Evolutionary conservation across 768 basidiomycete species (phyloP), one percentile per base, ranked within the genome.

Genomic region (Rhizopogon roseolus): DNA sequence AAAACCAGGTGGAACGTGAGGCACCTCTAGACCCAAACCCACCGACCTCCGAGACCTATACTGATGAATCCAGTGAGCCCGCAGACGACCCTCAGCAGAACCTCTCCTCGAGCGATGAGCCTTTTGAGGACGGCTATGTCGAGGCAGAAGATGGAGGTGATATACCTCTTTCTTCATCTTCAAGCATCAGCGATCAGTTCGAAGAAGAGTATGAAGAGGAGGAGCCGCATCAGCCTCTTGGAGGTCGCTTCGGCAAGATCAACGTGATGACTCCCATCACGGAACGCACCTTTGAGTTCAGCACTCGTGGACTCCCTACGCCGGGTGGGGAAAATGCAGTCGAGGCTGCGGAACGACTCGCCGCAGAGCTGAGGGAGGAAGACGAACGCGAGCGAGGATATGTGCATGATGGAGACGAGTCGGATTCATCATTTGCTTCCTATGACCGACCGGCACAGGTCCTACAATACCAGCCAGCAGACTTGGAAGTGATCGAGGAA

Each of bases 231-330:
- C 67, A 67, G 16, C 86, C 88, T 28, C 74, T 86, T 49, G 87
- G 86, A 14, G 85, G 89, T 16, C 81, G 90, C 27, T 88, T 90
- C 64, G 89, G 88, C 36, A 77, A 80, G 54, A 90, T 98, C 71
- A 85, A 89, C 64, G 86, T 95, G 53, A 94, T 99, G 93, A 98
- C 96, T 8, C 96, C 97, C 3, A 98, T 98, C 68, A 92, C 92
- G 11, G 97, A 99, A 69, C 79, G 95, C 40, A 98, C 97, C 9
- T 81, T 82, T 62, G 97, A 98, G 69, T 95, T 77, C 65, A 87
- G 83, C 60, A 87, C 82, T 14, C 75, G 82, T 54, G 67, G 67
- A 22, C 60, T 71, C 39, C 69, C 71, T 43, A 62, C 69, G 55
- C 56, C 73, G 59, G 60, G 65, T 66, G 73, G 76, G 50, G 62